These are phyloP conservation scores for Royoungia palumana DNA, from an alignment of 768 basidiomycete genomes.

Conservation along the genomic window DNA sequence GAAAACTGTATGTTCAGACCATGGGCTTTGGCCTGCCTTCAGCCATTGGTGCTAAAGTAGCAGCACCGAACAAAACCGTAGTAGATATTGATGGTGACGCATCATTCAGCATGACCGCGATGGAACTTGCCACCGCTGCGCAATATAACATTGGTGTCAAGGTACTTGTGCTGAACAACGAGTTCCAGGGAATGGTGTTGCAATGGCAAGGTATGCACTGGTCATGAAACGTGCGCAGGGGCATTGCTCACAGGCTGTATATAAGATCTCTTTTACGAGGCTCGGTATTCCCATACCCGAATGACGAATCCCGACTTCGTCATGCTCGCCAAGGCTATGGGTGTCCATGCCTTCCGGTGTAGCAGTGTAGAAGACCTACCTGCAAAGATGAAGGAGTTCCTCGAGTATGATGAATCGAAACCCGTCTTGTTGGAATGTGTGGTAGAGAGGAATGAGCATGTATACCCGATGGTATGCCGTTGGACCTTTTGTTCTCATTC, in stretches of 20 bases:
- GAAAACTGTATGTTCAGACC: conserved; percentile 48
- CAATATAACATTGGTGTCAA: conserved; percentile 95
- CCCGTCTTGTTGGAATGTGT: conserved; percentile 91
- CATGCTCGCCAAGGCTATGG: conserved; percentile 85
- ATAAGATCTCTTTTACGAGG: conserved; percentile 90
- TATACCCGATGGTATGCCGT: conserved; percentile 78
- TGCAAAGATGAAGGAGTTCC: conserved; percentile 96
- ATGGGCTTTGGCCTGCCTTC: conserved; percentile 98
- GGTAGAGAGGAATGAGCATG: conserved; percentile 81
- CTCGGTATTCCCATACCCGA: conserved; percentile 92
- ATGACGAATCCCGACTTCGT: conserved; percentile 98
- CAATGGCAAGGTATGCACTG: conserved; percentile 89
- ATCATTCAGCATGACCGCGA: conserved; percentile 98
- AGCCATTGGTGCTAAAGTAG: conserved; percentile 96
- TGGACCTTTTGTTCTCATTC: not conserved
- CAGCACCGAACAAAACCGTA: conserved; percentile 88
- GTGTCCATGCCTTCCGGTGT: conserved; percentile 86
- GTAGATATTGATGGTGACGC: conserved; percentile 98
- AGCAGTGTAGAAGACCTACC: conserved; percentile 71
- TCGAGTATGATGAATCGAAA: conserved; percentile 85
- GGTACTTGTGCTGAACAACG: conserved; percentile 89
- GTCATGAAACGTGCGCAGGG: not conserved
- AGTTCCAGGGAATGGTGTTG: conserved; percentile 98
- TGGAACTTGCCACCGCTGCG: conserved; percentile 95
- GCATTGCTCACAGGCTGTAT: conserved; percentile 1